Base-by-base conservation (phyloP, 495 filamentous ascomycete species). In the Neurospora intermedia region DNA sequence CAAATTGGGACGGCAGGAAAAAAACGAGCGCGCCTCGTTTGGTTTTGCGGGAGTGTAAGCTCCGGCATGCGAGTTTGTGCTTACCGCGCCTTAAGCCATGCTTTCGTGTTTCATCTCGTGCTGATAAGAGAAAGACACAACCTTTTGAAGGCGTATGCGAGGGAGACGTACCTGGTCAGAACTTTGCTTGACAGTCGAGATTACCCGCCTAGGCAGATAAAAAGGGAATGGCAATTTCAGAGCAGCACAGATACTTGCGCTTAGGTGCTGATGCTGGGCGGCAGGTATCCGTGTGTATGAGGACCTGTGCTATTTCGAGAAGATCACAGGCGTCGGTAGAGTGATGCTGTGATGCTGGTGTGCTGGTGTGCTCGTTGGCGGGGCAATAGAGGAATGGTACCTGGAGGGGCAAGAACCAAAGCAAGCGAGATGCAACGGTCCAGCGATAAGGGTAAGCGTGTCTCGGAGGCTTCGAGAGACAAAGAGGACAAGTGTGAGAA, bases 51-150 rank as follows among this genome's bases (percentile, higher is more conserved):
- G 62, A 73, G 41, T 73, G 72, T 46, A 72, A 69, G 45, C 71
- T 75, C 78, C 78, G 76, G 59, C 23, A 73, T 73, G 71, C 74
- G 70, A 74, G 69, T 70, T 71, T 38, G 48, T 72, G 71, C 43
- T 72, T 46, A 72, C 71, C 76, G 75, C 73, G 75, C 69, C 71
- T 73, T 71, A 72, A 38, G 43, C 45, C 59, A 72, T 59, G 45
- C 27, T 46, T 72, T 59, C 27, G 54, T 66, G 54, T 66, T 66
- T 66, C 54, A 27, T 35, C 27, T 35, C 15, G 54, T 66, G 54
- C 54, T 66, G 54, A 72, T 72, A 72, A 72, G 70, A 71, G 43
- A 69, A 66, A 66, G 7, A 35, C 23, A 66, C 15, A 66, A 1
- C 54, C 54, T 31, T 66, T 66, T 35, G 27, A 35, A 27, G 54